Percentiles rank a stretch among this genome's conserved stretches.
Conservation (phyloP, 2,329 filamentous ascomycete genomes). For the Coniochaeta sp. region DNA sequence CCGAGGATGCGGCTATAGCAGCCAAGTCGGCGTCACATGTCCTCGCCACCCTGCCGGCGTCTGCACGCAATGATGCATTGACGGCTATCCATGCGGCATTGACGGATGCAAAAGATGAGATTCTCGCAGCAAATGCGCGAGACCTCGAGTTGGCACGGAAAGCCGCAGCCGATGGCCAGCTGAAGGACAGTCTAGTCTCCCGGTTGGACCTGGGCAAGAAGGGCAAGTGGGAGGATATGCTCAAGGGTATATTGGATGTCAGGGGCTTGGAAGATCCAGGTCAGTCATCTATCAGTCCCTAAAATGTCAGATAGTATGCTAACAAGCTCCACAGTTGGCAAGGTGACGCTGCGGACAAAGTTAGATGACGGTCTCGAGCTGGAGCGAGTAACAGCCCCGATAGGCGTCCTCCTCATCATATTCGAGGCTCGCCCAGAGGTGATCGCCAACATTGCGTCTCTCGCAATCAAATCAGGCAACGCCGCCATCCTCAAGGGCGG, state of each 20-base stretch:
- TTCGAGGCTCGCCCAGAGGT: constrained; percentile 97
- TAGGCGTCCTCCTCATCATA: constrained; percentile 95
- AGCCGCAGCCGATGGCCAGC: constrained; percentile 65
- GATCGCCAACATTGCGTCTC: constrained; percentile 92
- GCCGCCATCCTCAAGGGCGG: constrained; percentile 95
- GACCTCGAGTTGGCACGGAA: constrained; percentile 70
- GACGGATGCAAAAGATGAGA: constrained; percentile 57
- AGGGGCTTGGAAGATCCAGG: constrained; percentile 76
- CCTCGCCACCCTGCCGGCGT: constrained; percentile 69
- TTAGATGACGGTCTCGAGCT: constrained; percentile 81
- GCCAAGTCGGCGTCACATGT: constrained; percentile 77
- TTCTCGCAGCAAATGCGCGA: constrained; percentile 77
- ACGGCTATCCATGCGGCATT: constrained; percentile 78
- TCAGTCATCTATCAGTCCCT: constrained; percentile 32
- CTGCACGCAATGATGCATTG: constrained; percentile 76
- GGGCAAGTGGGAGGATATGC: constrained; percentile 97
- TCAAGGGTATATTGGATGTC: constrained; percentile 89
- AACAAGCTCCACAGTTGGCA: constrained; percentile 57
- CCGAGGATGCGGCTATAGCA: constrained; percentile 65
- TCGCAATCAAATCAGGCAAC: constrained; percentile 96
- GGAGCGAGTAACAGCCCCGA: constrained; percentile 86
- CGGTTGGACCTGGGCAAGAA: constrained; percentile 77
- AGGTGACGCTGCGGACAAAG: constrained; percentile 72
- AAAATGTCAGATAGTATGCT: background rate
- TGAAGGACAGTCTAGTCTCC: constrained; percentile 79